A percentile compares a stretch with the other conserved stretches of the same genome.
Conservation (phyloP, 2,329 filamentous ascomycete species). For the Orbilia quercus region DNA sequence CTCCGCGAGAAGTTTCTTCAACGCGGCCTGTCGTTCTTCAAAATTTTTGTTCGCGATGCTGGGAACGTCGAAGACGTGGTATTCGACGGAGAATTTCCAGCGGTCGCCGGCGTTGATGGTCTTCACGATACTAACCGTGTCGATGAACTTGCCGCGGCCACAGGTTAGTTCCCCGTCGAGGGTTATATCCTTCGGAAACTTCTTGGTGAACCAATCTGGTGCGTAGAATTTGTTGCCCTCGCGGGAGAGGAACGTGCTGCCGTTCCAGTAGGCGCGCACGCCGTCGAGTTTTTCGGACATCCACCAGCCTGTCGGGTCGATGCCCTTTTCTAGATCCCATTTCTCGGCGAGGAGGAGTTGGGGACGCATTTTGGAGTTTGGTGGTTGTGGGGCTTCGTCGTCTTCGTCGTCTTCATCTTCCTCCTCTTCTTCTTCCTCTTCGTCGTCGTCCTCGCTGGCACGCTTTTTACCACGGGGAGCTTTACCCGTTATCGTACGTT, state of each 20-base stretch:
- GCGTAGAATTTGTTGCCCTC: conserved; percentile 60
- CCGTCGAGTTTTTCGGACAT: conserved; percentile 61
- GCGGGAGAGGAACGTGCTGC: conserved; percentile 58
- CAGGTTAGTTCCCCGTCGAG: conserved; percentile 60
- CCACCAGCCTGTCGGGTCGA: conserved; percentile 58
- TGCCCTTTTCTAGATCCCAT: conserved; percentile 60
- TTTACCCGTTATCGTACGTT: conserved; percentile 44
- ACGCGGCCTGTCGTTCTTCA: conserved; percentile 57
- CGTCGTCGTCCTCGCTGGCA: conserved; percentile 16
- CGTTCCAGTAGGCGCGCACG: conserved; percentile 60
- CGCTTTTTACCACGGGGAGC: conserved; percentile 33
- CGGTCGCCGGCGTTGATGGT: conserved; percentile 57
- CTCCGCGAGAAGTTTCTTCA: conserved; percentile 54
- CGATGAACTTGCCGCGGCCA: conserved; percentile 59
- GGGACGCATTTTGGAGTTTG: conserved; percentile 46
- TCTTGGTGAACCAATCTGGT: conserved; percentile 59
- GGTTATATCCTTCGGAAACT: conserved; percentile 58
- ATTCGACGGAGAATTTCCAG: conserved; percentile 60
- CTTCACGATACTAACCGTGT: conserved; percentile 60
- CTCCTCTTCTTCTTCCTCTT: conserved; percentile 32
- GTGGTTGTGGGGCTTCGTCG: conserved; percentile 34
- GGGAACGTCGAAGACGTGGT: conserved; percentile 60
- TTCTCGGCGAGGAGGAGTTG: conserved; percentile 60
- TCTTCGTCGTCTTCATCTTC: conserved; percentile 34
- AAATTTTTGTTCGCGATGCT: conserved; percentile 57